Evolutionary conservation across 768 basidiomycete species (phyloP), one percentile per base, ranked within the genome.

Genomic region (Candolleomyces aberdarensis): DNA sequence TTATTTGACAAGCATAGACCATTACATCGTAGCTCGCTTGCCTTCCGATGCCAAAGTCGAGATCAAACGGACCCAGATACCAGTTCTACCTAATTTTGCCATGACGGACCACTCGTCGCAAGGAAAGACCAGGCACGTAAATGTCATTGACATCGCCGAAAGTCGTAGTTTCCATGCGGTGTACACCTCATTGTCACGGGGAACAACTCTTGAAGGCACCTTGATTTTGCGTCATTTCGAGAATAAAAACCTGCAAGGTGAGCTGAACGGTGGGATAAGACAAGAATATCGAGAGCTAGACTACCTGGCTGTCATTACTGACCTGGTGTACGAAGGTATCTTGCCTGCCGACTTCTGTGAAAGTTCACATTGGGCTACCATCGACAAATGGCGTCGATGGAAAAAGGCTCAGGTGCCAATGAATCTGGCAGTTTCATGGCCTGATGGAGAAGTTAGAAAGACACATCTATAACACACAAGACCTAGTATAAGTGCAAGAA

Each of bases 101-200:
- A 59, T 59, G 58, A 59, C 58, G 3, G 58, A 59, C 20, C 48
- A 51, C 20, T 29, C 46, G 10, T 50, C 58, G 22, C 58, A 59
- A 40, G 58, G 58, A 44, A 59, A 59, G 39, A 59, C 58, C 19
- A 36, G 58, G 31, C 8, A 48, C 7, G n/a, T 36, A 10, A 59
- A 59, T n/a, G 43, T 59, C 20, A 32, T 59, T 50, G 58, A 59
- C 19, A 19, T 58, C 8, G 20, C 57, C 9, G 31, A 49, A 3
- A 9, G 49, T 22, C n/a, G 39, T 7, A 50, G 11, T 5, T 59
- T 51, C 19, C 58, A 59, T 5, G 47, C n/a, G 4, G 48, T 48
- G 29, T 51, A 51, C 20, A 59, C 58, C 3, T 32, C 48, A 11
- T 36, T 59, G 32, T 59, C 58, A 5, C 1, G 36, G 9, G 40